Conservation (phyloP, 2,329 filamentous ascomycete genomes). For the Drechslerella dactyloides region DNA sequence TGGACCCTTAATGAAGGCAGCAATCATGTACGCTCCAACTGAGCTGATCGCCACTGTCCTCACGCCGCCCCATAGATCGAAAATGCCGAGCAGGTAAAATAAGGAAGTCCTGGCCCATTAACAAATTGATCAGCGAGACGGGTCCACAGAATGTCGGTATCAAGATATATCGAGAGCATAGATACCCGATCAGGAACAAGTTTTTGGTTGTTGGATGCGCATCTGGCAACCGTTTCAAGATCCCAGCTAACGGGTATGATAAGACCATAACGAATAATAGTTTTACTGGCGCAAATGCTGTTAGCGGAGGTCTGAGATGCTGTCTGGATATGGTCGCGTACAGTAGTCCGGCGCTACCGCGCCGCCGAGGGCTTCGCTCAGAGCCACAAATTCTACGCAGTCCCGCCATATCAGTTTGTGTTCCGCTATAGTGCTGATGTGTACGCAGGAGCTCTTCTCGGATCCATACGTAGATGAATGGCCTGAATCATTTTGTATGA, state of each 20-base stretch:
- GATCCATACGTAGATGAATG: constrained; percentile 36
- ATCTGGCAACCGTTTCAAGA: constrained; percentile 91
- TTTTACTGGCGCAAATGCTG: constrained; percentile 70
- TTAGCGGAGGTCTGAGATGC: background rate
- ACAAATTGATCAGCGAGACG: constrained; percentile 10
- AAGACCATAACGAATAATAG: constrained; percentile 87
- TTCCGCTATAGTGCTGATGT: background rate
- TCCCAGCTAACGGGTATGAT: constrained; percentile 86
- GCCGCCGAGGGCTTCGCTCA: constrained; percentile 25
- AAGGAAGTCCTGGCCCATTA: constrained; percentile 68
- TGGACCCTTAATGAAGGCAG: constrained; percentile 80
- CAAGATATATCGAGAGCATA: constrained; percentile 38
- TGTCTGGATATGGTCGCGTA: constrained; percentile 5
- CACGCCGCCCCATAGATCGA: constrained; percentile 86
- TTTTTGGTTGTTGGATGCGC: constrained; percentile 83
- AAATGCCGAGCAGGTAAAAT: constrained; percentile 92
- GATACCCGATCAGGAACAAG: constrained; percentile 78
- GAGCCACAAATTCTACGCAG: constrained; percentile 28
- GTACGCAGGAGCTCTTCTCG: background rate
- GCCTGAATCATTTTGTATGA: constrained; percentile 35
- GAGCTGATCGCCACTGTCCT: constrained; percentile 80
- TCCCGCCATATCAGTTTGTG: constrained; percentile 6
- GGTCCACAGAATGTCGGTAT: constrained; percentile 6
- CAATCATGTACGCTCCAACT: constrained; percentile 79
- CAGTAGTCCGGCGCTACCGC: constrained; percentile 39